A percentile compares a stretch with the other conserved stretches of the same genome.
Evolutionary conservation across 2,329 filamentous ascomycete genomes (phyloP).

Genomic region (Diplodia corticola): DNA sequence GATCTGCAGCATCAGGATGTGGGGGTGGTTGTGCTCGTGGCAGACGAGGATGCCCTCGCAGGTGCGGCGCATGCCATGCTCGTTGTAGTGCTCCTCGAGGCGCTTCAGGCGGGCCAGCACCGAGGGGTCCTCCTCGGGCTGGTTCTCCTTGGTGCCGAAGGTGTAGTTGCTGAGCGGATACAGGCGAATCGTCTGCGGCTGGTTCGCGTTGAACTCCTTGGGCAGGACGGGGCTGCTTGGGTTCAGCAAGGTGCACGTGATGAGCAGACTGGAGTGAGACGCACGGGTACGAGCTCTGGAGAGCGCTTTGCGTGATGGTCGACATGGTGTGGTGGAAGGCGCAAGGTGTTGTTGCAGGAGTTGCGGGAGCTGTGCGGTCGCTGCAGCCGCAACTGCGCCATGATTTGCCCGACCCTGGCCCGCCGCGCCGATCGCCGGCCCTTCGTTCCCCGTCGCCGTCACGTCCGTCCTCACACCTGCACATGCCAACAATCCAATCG

Average conservation of each 20-base stretch:
- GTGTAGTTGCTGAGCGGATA: conserved; percentile 98
- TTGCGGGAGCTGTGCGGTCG: conserved; percentile 14
- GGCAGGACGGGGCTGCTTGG: conserved; percentile 67
- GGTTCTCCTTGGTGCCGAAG: conserved; percentile 96
- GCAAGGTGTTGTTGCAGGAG: not conserved
- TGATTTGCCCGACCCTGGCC: not conserved
- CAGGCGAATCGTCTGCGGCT: conserved; percentile 84
- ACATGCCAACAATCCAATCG: no score
- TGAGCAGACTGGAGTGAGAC: conserved; percentile 29
- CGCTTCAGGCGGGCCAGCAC: conserved; percentile 90
- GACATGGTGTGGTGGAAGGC: conserved; percentile 60
- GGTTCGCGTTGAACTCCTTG: conserved; percentile 81
- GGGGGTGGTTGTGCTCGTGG: conserved; percentile 98
- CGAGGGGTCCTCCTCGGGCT: conserved; percentile 95
- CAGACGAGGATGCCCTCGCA: conserved; percentile 97
- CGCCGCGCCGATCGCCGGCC: not conserved
- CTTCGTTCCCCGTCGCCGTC: not conserved
- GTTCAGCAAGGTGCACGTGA: not conserved
- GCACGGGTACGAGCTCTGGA: conserved; percentile 73
- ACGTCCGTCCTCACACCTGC: no score
- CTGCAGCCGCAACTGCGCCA: not conserved
- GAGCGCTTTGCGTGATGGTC: conserved; percentile 72
- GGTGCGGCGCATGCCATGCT: conserved; percentile 93
- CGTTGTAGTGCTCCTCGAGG: conserved; percentile 90
- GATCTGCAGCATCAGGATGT: conserved; percentile 98